Evolutionary conservation across 2,329 filamentous ascomycete genomes (phyloP), one percentile per base, ranked within the genome.

Genomic region (Phaeoacremonium minimum): DNA sequence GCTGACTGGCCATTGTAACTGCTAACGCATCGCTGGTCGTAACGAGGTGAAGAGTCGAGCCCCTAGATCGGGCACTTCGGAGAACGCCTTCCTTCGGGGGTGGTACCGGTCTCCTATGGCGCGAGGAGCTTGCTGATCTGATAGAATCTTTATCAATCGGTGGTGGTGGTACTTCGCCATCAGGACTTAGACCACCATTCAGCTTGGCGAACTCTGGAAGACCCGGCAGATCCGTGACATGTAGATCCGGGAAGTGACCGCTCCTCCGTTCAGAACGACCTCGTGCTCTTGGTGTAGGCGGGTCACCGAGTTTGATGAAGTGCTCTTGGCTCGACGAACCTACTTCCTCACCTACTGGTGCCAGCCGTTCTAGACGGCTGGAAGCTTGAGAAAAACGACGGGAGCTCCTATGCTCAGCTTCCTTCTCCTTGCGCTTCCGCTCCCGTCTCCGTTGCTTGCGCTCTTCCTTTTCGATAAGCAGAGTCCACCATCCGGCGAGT

Each of bases 401-500:
- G 18, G 93, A 71, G 43, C 80, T 87, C 56, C 88, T 84, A 38
- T 80, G 80, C 52, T 97, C 88, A 2, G 76, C 73, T 51, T 98
- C 90, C 49, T 80, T 82, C 56, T 97, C 90, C 53, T 77, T 88
- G 7, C 91, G 78, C 55, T 91, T 96, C 36, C 80, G 77, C 51
- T 96, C 89, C 44, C 83, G 73, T 42, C 89, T 74, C 43, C 67
- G 75, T 46, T 90, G 83, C 60, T 98, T 98, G 7, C 89, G 80
- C 56, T 89, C 80, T 55, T 98, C 93, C 58, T 97, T 98, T 54
- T 97, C 93, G 8, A 97, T 80, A 28, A 98, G 66, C 18, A 98
- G 63, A 4, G 87, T 86, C 93, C 93, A 98, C 93, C 93, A 98
- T 6, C 93, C 93, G 34, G 89, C 87, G 33, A 98, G 67, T 6